Base-by-base conservation (phyloP, 495 filamentous ascomycete genomes). In the Aspergillus nidulans region DNA sequence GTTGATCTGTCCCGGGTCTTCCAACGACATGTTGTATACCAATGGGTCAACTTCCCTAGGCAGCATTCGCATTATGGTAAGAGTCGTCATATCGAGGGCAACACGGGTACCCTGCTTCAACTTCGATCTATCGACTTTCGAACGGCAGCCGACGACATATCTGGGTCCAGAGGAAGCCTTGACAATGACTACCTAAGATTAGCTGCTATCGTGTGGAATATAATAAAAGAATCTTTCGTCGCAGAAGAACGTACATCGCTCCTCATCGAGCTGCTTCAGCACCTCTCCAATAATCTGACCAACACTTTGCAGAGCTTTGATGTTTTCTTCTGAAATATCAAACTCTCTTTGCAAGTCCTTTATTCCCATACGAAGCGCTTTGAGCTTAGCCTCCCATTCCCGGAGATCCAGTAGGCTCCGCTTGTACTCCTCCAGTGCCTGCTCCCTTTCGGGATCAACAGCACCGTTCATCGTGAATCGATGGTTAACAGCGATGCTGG, bases 11-110 rank as follows among this genome's bases (percentile, higher is more conserved):
- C 95, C 95, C 1, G 95, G 94, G 66, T 99, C 95, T 72, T 97
- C 95, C 53, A 99, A 76, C 39, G 95, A 99, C 95, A 99, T 99
- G 78, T 97, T 99, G 81, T 99, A 99, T 47, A 99, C 95, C 60
- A 97, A 76, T 16, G 95, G 95, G 68, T 99, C 95, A 59, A 99
- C 95, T 77, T 99, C 95, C 61, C 95, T 89, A 38, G 95, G 95
- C 38, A 99, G 76, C 95, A 99, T 99, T 55, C 95, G 89, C 95
- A 99, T 99, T 72, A 99, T 99, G 24, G 95, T 99, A 57, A 99
- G 86, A 15, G 95, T 99, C 34, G 95, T 99, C 95, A 99, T 99
- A 69, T 99, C 95, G 51, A 99, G 88, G 40, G 95, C 94, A 55
- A 99, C 95, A 62, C 95, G 91, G 4, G 92, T 96, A 58, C 95